Conservation (phyloP, 2,329 filamentous ascomycete species). For the Aspergillus calidoustus region DNA sequence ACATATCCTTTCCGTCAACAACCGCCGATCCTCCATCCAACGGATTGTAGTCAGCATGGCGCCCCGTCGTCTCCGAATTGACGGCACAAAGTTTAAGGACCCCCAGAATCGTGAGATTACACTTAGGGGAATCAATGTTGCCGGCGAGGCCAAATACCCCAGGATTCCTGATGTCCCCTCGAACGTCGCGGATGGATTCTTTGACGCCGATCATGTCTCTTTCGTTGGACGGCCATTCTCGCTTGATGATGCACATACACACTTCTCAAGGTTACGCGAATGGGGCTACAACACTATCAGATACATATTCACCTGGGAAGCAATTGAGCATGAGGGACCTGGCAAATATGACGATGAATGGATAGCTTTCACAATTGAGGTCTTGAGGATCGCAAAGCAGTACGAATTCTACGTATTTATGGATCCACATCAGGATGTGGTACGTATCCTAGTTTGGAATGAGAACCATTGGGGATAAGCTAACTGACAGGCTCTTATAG, state of each 20-base stretch:
- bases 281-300: conserved; percentile 96
- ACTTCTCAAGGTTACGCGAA: conserved; percentile 83
- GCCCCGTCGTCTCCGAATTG: conserved; percentile 76
- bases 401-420: conserved; percentile 98
- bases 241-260: conserved; percentile 77
- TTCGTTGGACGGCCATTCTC: conserved; percentile 87
- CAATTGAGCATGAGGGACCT: conserved; percentile 90
- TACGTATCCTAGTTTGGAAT: conserved; percentile 51
- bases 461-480: not conserved
- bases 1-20: not conserved
- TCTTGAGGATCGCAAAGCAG: conserved; percentile 79
- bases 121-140: conserved; percentile 91
- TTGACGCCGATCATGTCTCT: conserved; percentile 87
- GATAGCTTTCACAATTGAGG: conserved; percentile 86
- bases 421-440: conserved; percentile 98
- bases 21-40: not conserved
- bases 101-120: conserved; percentile 80
- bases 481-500: conserved; percentile 48
- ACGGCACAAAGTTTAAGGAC: conserved; percentile 85
- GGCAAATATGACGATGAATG: conserved; percentile 93
- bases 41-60: conserved; percentile 60
- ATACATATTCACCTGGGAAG: conserved; percentile 98
- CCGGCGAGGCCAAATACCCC: conserved; percentile 87
- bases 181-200: conserved; percentile 78
- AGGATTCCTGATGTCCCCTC: conserved; percentile 81